Base-by-base conservation (phyloP, 768 basidiomycete species). In the Calocybe cyanea region DNA sequence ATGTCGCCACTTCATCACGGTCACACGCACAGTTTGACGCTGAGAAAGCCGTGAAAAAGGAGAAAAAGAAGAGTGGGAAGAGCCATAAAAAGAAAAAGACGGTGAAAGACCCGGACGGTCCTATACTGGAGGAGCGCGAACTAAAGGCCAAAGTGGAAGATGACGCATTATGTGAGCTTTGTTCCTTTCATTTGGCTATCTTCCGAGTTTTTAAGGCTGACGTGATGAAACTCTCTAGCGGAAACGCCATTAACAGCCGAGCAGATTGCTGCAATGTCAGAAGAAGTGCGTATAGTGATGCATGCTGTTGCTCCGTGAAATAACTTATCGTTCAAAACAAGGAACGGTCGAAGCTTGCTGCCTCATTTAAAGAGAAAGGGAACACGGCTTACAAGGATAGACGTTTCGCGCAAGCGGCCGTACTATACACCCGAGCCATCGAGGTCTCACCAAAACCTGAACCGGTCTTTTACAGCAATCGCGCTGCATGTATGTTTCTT, bases 391-490 rank as follows among this genome's bases (percentile, higher is more conserved):
- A 90, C 66, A 75, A 80, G 55, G 66, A 66, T 35, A 78, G 76
- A 53, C 76, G 77, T 55, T 88, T 81, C 54, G 60, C 65, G 5
- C 66, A 69, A 35, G 87, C 87, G 8, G 76, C 73, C 20, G 73
- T 80, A 18, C 68, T 77, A 45, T 90, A 91, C 68, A 85, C 85
- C 9, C 78, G 77, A 46, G 88, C 88, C 30, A 89, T 91, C 51
- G 71, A 76, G 37, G 73, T 87, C 15, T 73, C 87, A 3, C 83
- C 87, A 7, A 83, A 80, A 61, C 80, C 84, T 6, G 92, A 95
- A 58, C 85, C 96, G 21, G 91, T 97, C 24, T 99, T 86, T 70
- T 97, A 83, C 77, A 91, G 89, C 66, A 99, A 99, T 66, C 85
- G 96, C 41, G 96, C 95, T 32, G 96, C 96, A 50, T 97, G 95